Conservation (phyloP, 768 basidiomycete species). For the Pisolithus microcarpus region DNA sequence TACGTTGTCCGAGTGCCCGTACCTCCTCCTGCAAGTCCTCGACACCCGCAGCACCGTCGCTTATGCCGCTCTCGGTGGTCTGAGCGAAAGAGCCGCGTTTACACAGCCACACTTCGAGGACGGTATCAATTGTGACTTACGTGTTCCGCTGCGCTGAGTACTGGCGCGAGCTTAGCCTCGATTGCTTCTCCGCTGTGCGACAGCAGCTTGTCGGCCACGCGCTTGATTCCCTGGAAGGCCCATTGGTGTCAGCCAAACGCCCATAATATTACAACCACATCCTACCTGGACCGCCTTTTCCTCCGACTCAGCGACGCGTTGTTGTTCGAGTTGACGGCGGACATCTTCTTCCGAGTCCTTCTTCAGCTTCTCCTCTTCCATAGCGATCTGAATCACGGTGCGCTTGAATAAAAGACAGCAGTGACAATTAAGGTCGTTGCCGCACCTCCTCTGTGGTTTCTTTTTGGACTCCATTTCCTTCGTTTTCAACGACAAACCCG, state of each 20-base stretch:
- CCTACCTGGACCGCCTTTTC: conserved; percentile 4
- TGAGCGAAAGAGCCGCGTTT: background rate
- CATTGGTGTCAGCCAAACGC: background rate
- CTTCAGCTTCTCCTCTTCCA: conserved; percentile 15
- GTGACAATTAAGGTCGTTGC: too few species aligned
- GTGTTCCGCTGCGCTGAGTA: conserved; percentile 5
- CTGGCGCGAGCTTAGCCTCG: too few species aligned
- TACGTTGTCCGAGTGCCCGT: background rate
- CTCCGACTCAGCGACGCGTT: conserved; percentile 7
- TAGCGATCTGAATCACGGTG: conserved; percentile 12
- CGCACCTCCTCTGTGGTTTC: too few species aligned
- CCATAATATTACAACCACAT: too few species aligned
- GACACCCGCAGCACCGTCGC: conserved; percentile 2
- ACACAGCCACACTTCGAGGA: too few species aligned
- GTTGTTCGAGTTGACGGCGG: conserved; percentile 14
- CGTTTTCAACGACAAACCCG: too few species aligned
- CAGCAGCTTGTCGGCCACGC: background rate
- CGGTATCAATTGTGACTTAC: background rate
- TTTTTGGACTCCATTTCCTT: too few species aligned
- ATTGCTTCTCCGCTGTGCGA: background rate
- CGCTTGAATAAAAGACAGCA: too few species aligned
- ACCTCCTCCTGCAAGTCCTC: background rate
- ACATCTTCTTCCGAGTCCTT: conserved; percentile 18
- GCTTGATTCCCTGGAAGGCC: background rate
- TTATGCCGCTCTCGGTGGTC: conserved; percentile 4